Evolutionary conservation across 2,329 filamentous ascomycete genomes (phyloP).

Genomic region (Calonectria pseudoturangicola): DNA sequence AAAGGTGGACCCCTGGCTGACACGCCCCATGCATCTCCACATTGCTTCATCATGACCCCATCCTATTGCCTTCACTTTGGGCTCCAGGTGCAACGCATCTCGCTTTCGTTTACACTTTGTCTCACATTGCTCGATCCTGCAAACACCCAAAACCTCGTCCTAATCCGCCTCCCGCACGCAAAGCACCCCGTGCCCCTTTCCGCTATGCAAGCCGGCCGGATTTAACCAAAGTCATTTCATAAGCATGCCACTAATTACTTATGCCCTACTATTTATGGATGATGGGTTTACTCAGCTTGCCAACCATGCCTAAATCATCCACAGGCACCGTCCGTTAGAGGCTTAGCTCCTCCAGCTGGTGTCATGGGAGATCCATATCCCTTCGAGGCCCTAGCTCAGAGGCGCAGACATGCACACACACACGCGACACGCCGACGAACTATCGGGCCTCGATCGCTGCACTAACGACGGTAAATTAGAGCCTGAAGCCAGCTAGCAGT

Average conservation of each 20-base stretch:
- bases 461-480: slow-evolving; percentile 17
- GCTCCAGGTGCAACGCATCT: slow-evolving; percentile 3
- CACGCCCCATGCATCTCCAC: slow-evolving; percentile 20
- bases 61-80: slow-evolving; percentile 7
- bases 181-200: not conserved
- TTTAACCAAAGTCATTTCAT: slow-evolving; percentile 15
- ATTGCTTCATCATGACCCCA: slow-evolving; percentile 10
- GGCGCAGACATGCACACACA: slow-evolving; percentile 13
- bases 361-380: slow-evolving; percentile 10
- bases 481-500: not conserved
- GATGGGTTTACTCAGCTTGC: slow-evolving; percentile 14
- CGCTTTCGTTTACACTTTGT: slow-evolving; percentile 17
- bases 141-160: slow-evolving; percentile 1
- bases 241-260: slow-evolving; percentile 19
- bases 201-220: not conserved
- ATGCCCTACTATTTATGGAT: slow-evolving; percentile 24
- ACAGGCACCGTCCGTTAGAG: not conserved
- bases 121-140: not conserved
- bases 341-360: slow-evolving; percentile 8
- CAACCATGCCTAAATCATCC: not conserved
- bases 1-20: slow-evolving; percentile 15
- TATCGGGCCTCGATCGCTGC: slow-evolving; percentile 18
- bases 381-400: slow-evolving; percentile 10
- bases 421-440: slow-evolving; percentile 16
- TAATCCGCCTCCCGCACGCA: not conserved